phyloP scores from a whole-genome alignment of 75 land plant species.

The Pseudotsuga menziesii region DNA sequence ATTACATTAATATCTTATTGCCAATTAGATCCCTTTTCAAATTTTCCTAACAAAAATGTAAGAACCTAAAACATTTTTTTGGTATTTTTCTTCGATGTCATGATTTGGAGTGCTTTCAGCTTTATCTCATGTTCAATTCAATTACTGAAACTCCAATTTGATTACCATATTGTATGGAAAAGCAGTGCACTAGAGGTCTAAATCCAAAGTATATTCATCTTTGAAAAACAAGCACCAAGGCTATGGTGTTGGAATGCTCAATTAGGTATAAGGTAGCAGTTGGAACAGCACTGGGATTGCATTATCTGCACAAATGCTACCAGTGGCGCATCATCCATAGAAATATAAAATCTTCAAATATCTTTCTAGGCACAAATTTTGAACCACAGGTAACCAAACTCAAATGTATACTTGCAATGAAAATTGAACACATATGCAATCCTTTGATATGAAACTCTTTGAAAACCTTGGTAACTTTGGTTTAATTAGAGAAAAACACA shows the following conservation, averaged over 20 bases:
- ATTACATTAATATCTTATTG: background rate
- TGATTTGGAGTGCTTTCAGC: background rate
- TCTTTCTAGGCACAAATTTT: slow-evolving; percentile 70
- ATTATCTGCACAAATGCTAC: slow-evolving; percentile 79
- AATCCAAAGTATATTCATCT: background rate
- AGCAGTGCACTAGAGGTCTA: background rate
- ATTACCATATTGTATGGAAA: background rate
- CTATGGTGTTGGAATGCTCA: slow-evolving; percentile 47
- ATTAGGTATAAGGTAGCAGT: slow-evolving; percentile 65
- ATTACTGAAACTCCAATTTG: background rate
- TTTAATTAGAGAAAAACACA: background rate
- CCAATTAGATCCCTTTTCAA: background rate
- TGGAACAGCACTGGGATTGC: slow-evolving; percentile 80
- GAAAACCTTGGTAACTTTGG: background rate
- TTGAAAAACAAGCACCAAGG: slow-evolving; percentile 18
- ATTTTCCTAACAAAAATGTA: background rate
- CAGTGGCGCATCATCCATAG: slow-evolving; percentile 78
- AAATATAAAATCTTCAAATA: slow-evolving; percentile 90
- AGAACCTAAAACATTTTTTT: background rate
- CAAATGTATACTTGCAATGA: background rate
- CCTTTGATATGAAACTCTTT: background rate
- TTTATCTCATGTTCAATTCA: background rate
- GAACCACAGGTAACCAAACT: slow-evolving; percentile 72
- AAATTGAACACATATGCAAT: background rate
- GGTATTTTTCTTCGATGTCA: background rate